These are phyloP conservation scores for Chloropicon primus DNA, from an alignment of 139 green algal genomes.

Conservation along the genomic window DNA sequence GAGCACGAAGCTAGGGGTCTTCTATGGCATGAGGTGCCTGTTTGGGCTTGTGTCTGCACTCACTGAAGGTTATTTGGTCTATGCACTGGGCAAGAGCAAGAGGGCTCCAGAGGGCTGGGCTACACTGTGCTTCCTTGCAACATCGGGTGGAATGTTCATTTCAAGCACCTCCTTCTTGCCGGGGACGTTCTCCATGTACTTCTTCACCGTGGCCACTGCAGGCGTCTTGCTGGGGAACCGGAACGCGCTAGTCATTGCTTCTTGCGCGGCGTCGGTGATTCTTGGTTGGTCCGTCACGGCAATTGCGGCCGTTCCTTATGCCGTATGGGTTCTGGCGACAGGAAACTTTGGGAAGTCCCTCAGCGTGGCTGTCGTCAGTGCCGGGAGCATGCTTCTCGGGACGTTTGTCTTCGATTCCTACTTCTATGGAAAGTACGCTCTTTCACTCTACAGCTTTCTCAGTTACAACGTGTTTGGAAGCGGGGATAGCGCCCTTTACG, in stretches of 20 bases:
- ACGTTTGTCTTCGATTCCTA: background rate
- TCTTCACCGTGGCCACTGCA: constrained; percentile 40
- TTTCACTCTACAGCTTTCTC: constrained; percentile 62
- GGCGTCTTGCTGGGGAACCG: constrained; percentile 23
- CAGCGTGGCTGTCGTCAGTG: background rate
- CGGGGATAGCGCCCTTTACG: constrained; percentile 57
- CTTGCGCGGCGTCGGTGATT: background rate
- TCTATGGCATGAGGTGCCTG: constrained; percentile 30
- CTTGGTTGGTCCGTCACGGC: background rate
- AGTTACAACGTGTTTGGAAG: constrained; percentile 53
- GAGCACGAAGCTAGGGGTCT: constrained; percentile 27
- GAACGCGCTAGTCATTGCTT: background rate
- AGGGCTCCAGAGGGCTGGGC: background rate
- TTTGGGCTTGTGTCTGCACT: constrained; percentile 37
- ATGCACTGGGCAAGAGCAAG: constrained; percentile 4
- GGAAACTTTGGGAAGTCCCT: background rate
- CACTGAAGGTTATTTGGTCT: constrained; percentile 34
- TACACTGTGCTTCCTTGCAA: background rate
- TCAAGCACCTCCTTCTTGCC: constrained; percentile 54
- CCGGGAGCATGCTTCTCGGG: background rate
- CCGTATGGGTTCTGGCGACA: background rate
- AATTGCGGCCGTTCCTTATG: background rate
- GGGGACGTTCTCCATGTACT: constrained; percentile 62
- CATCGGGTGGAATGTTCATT: constrained; percentile 37
- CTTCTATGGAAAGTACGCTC: constrained; percentile 11